phyloP scores from a whole-genome alignment of 805 yeast genomes.

The Saccharomycopsis fermentans region DNA sequence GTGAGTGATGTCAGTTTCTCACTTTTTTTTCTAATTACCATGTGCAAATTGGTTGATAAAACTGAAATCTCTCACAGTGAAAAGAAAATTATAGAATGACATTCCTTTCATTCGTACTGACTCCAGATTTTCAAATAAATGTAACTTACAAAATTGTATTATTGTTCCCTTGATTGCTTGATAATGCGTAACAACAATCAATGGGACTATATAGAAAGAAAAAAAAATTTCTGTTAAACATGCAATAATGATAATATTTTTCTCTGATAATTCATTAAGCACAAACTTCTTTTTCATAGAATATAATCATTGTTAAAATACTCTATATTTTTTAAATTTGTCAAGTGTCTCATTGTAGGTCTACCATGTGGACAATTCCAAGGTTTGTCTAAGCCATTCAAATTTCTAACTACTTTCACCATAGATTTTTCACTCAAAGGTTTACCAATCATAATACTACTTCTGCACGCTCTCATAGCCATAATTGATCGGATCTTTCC shows the following conservation, averaged over 20 bases:
- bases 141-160: no score
- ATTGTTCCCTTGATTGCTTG: no score
- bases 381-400: conserved; percentile 74
- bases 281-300: not conserved
- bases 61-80: no score
- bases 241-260: no score
- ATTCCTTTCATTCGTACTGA: no score
- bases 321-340: conserved; percentile 43
- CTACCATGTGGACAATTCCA: conserved; percentile 98
- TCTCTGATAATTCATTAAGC: no score
- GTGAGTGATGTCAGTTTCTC: not conserved
- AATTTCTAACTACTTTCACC: conserved; percentile 55
- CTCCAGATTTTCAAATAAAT: no score
- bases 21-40: not conserved
- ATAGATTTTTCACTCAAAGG: conserved; percentile 49
- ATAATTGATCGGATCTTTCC: conserved; percentile 74
- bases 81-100: no score
- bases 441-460: conserved; percentile 89
- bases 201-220: no score
- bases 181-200: no score
- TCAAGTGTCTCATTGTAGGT: conserved; percentile 89
- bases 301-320: conserved; percentile 37
- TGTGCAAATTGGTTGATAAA: no score
- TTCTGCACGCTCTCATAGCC: conserved; percentile 93
- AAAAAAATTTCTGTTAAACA: no score